These are phyloP conservation scores for Penicillium desertorum DNA, from an alignment of 495 filamentous ascomycete species.

Conservation along the genomic window DNA sequence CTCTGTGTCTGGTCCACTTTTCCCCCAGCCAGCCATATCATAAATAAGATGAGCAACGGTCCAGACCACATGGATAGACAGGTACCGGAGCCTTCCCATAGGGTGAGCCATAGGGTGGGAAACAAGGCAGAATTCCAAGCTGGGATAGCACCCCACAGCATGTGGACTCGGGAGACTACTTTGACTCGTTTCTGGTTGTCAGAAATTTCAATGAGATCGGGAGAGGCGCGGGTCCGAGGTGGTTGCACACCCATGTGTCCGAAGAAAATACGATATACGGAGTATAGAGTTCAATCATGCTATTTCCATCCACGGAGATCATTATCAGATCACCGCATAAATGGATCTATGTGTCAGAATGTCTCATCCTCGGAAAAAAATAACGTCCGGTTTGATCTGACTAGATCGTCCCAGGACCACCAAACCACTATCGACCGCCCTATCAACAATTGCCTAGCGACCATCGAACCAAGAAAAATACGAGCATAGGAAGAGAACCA, in stretches of 20 bases:
- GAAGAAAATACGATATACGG: neutral
- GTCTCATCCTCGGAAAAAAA: slow-evolving; percentile 19
- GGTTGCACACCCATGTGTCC: neutral
- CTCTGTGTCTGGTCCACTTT: neutral
- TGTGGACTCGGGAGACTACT: neutral
- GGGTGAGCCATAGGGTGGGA: neutral
- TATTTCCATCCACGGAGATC: neutral
- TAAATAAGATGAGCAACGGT: neutral
- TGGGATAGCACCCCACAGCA: neutral
- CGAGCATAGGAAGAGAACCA: neutral
- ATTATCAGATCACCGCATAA: slow-evolving; percentile 1
- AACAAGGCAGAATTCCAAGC: neutral
- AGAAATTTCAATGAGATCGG: neutral
- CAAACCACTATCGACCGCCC: neutral
- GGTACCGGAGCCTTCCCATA: neutral
- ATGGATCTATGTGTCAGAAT: slow-evolving; percentile 12
- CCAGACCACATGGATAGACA: slow-evolving; percentile 1
- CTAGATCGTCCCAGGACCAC: neutral
- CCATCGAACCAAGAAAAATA: neutral
- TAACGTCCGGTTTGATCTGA: neutral
- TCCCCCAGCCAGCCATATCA: neutral
- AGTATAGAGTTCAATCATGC: neutral
- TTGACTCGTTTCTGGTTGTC: neutral
- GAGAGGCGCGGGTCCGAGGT: neutral
- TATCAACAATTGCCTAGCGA: neutral